Evolutionary conservation across 352 stramenopile genomes (phyloP).

Genomic region (Phytopythium litorale): DNA sequence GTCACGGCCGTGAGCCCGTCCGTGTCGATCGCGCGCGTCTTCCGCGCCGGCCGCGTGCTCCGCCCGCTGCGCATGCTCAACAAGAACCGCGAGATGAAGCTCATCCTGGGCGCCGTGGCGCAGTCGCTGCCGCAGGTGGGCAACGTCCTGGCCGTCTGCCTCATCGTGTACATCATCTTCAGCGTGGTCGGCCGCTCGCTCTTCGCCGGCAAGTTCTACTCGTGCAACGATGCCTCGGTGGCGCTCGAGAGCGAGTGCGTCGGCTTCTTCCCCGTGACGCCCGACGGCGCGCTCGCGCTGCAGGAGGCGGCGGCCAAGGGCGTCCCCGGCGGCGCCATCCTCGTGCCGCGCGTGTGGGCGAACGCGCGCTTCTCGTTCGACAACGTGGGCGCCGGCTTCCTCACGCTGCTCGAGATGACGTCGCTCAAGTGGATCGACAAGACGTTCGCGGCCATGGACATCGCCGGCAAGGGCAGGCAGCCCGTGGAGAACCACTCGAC

Average conservation of each 20-base stretch:
- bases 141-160: conserved; percentile 67
- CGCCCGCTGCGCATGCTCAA: conserved; percentile 68
- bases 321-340: conserved; percentile 30
- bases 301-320: conserved; percentile 44
- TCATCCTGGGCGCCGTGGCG: conserved; percentile 62
- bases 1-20: conserved; percentile 39
- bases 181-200: conserved; percentile 61
- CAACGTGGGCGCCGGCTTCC: conserved; percentile 58
- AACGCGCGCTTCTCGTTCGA: conserved; percentile 79
- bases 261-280: conserved; percentile 46
- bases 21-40: conserved; percentile 47
- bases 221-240: conserved; percentile 52
- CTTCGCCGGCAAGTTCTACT: conserved; percentile 65
- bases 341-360: conserved; percentile 60
- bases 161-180: conserved; percentile 80
- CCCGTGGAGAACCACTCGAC: conserved; percentile 42
- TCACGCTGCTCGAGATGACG: conserved; percentile 75
- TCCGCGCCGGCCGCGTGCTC: conserved; percentile 63
- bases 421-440: conserved; percentile 83
- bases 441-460: conserved; percentile 71
- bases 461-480: conserved; percentile 39
- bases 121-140: conserved; percentile 66
- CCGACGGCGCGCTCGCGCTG: conserved; percentile 40
- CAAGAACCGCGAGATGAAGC: conserved; percentile 77
- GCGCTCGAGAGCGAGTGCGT: conserved; percentile 38